Evolutionary conservation across 345 rosid genomes (phyloP), one percentile per base, ranked within the genome.

Genomic region (Citrus glauca): DNA sequence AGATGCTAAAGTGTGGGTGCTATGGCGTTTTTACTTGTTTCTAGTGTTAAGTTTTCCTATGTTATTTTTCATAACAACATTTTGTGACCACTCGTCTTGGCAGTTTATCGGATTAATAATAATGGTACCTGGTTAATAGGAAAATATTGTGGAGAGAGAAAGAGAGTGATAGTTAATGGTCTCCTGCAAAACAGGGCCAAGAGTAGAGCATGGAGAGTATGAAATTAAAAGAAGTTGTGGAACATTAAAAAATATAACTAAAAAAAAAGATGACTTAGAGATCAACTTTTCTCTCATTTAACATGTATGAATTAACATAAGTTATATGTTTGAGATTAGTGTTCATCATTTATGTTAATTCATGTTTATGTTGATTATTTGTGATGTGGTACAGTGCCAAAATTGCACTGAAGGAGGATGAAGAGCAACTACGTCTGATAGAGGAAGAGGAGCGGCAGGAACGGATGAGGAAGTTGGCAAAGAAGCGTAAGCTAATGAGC

Each of bases 361-460:
- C 69, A 9, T 62, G 55, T 40, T 9, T 37, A 37, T 24, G 32
- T 37, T 72, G 13, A n/a, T 60, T 9, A 48, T 14, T 27, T 9
- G 13, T 10, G 19, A 64, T 61, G 69, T 57, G 73, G 66, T 80
- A 70, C 90, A 95, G 98, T 84, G 90, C 87, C 20, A 84, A 77
- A 78, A 88, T 95, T 17, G 97, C 96, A 3, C 84, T 77, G 71
- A 33, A 85, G 75, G 98, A 93, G 80, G 99, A 93, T 40, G 93
- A 93, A 74, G 91, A 87, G 57, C 89, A 91, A 78, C 87, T 84
- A n/a, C 73, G 78, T 4, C 79, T 89, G 72, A 80, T 90, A 24
- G 93, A 77, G 72, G 90, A 88, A 84, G 98, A 95, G 82, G 98
- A 95, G 81, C 81, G 84, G 78, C 87, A 71, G 25, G 92, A 86